phyloP scores from a whole-genome alignment of 2,329 filamentous ascomycete genomes.

The Epichloe glyceriae region DNA sequence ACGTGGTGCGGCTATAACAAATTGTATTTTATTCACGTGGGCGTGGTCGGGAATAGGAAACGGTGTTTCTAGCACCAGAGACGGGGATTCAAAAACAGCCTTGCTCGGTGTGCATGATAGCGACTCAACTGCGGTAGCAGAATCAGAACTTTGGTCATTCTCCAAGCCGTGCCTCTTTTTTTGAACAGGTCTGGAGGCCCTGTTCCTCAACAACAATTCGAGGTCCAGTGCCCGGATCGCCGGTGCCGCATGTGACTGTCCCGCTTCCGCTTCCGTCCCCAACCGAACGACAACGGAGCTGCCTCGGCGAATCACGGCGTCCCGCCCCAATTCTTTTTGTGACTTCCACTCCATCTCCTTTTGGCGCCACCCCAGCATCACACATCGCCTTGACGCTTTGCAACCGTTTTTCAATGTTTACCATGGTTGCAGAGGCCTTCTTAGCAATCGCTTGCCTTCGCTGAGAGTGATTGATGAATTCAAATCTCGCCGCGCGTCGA shows the following conservation, averaged over 20 bases:
- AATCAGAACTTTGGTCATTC: too few species aligned
- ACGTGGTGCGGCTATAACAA: slow-evolving; percentile 13
- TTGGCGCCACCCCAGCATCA: background rate
- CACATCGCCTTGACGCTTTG: background rate
- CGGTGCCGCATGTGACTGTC: background rate
- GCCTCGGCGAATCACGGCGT: slow-evolving; percentile 11
- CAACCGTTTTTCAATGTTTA: background rate
- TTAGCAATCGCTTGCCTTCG: slow-evolving; percentile 2
- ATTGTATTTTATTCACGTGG: background rate
- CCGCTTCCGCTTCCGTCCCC: slow-evolving; percentile 3
- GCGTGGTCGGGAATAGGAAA: too few species aligned
- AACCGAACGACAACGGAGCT: slow-evolving; percentile 4
- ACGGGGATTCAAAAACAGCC: too few species aligned
- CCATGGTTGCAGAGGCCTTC: slow-evolving; percentile 6
- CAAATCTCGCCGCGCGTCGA: background rate
- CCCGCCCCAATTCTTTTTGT: slow-evolving; percentile 2
- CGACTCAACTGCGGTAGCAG: too few species aligned
- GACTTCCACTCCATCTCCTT: background rate
- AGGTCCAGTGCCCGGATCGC: too few species aligned
- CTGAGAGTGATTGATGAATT: slow-evolving; percentile 6
- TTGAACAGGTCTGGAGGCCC: too few species aligned
- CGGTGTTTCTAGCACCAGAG: too few species aligned
- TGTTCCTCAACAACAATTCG: too few species aligned
- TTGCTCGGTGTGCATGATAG: too few species aligned
- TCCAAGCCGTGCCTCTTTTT: too few species aligned